Conservation (phyloP, 805 yeast species). For the Candida awuae region DNA sequence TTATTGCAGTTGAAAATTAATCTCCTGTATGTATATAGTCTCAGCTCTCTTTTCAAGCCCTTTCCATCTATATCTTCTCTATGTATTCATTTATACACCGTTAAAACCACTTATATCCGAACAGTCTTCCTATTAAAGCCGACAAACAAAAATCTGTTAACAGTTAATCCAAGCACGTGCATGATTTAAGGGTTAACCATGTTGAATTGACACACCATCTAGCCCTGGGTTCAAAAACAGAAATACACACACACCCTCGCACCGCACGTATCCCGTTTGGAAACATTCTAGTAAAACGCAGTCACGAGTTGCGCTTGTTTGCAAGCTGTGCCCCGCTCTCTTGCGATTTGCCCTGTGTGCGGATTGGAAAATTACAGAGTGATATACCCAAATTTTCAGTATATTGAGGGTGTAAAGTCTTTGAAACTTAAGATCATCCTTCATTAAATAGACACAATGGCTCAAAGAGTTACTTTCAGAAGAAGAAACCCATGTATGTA, state of each 20-base stretch:
- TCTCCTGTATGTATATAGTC: too few relatives aligned
- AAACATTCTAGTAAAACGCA: background rate
- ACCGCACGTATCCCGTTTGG: background rate
- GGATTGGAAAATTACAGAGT: background rate
- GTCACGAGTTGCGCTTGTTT: background rate
- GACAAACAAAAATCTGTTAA: too few relatives aligned
- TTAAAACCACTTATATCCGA: too few relatives aligned
- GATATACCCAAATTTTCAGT: background rate
- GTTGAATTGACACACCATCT: too few relatives aligned
- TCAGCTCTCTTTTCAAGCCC: too few relatives aligned
- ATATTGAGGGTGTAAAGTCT: background rate
- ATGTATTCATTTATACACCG: too few relatives aligned
- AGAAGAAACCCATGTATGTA: constrained; percentile 98
- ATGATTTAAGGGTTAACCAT: too few relatives aligned
- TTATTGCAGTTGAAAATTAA: constrained; percentile 70
- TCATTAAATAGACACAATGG: constrained; percentile 49
- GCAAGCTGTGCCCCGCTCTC: background rate
- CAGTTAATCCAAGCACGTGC: too few relatives aligned
- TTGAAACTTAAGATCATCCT: background rate
- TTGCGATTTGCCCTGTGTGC: background rate
- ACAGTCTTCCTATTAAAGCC: too few relatives aligned
- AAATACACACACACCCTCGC: background rate
- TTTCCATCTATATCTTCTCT: too few relatives aligned
- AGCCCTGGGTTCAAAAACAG: too few relatives aligned
- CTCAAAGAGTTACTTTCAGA: constrained; percentile 99